phyloP scores from a whole-genome alignment of 2,329 filamentous ascomycete genomes.

The Juglanconis sp. region DNA sequence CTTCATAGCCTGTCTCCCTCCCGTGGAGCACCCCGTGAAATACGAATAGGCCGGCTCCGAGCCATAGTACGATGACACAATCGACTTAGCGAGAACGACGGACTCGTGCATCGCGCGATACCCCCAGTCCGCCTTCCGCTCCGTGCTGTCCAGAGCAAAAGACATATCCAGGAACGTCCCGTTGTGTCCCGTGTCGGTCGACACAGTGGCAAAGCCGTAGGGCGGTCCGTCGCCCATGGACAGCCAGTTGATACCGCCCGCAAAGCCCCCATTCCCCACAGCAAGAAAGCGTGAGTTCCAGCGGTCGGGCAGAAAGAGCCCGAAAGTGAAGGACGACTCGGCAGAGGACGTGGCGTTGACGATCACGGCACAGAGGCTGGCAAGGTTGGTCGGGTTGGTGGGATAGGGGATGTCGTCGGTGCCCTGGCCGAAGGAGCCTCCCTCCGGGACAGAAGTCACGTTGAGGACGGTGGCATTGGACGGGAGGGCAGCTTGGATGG shows the following conservation, averaged over 20 bases:
- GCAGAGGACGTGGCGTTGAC: constrained; percentile 28
- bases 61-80: constrained; percentile 47
- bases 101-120: constrained; percentile 42
- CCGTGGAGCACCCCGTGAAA: constrained; percentile 57
- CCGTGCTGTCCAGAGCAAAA: constrained; percentile 28
- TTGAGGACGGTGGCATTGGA: constrained; percentile 10
- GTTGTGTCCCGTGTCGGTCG: constrained; percentile 39
- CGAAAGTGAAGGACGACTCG: constrained; percentile 28
- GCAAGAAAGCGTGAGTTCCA: constrained; percentile 32
- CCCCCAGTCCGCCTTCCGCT: constrained; percentile 28
- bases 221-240: constrained; percentile 23
- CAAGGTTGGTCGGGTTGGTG: constrained; percentile 26
- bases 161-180: constrained; percentile 25
- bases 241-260: constrained; percentile 24
- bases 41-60: constrained; percentile 40
- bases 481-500: neutral
- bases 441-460: constrained; percentile 18
- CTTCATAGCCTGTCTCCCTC: constrained; percentile 56
- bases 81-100: constrained; percentile 43
- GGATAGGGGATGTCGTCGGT: constrained; percentile 24
- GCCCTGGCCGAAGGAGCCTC: constrained; percentile 23
- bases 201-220: constrained; percentile 37
- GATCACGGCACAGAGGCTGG: constrained; percentile 31
- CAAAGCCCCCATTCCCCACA: constrained; percentile 29
- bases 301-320: constrained; percentile 29